phyloP scores from a whole-genome alignment of 2,329 filamentous ascomycete genomes.

The Fusarium tupiense region DNA sequence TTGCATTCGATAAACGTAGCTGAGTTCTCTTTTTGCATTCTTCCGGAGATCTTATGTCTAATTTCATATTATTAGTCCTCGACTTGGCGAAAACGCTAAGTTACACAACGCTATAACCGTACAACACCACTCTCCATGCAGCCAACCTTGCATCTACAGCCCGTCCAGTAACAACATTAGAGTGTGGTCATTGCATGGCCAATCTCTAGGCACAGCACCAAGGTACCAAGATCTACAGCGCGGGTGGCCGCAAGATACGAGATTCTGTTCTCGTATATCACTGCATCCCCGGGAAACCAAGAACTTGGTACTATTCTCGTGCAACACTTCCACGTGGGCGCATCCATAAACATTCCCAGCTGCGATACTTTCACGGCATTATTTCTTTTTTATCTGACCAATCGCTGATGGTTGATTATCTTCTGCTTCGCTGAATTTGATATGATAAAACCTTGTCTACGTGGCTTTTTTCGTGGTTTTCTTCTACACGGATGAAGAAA shows the following conservation, averaged over 20 bases:
- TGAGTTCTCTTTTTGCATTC: background rate
- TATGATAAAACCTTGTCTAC: background rate
- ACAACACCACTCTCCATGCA: constrained; percentile 6
- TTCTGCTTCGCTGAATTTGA: background rate
- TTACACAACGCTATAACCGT: constrained; percentile 8
- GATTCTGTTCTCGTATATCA: constrained; percentile 23
- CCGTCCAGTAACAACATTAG: background rate
- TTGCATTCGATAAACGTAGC: background rate
- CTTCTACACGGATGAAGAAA: constrained; percentile 35
- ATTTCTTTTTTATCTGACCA: background rate
- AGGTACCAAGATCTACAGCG: constrained; percentile 13
- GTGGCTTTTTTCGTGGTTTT: background rate
- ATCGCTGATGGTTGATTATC: background rate
- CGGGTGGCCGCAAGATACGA: constrained; percentile 31
- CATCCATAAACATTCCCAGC: background rate
- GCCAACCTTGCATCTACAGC: constrained; percentile 9
- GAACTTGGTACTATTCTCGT: background rate
- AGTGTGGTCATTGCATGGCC: constrained; percentile 1
- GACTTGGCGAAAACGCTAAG: constrained; percentile 5
- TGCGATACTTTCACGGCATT: background rate
- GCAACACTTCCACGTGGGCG: background rate
- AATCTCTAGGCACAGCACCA: background rate
- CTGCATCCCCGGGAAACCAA: background rate
- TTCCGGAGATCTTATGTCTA: background rate
- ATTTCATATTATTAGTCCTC: background rate